Base-by-base conservation (phyloP, 495 filamentous ascomycete genomes). In the Eremomyces bilateralis region DNA sequence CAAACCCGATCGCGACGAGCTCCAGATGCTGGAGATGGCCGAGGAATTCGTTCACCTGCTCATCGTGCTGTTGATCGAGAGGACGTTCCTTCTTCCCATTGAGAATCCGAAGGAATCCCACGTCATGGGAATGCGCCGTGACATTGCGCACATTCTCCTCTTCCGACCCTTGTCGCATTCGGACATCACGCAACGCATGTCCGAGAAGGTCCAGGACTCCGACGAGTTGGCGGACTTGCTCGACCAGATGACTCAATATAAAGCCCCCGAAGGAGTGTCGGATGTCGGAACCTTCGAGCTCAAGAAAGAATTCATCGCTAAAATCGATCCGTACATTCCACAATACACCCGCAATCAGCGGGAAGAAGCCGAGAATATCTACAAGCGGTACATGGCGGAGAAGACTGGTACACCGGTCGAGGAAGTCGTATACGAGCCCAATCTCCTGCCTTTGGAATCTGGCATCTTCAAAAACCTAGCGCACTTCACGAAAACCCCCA, bases 311-410 rank as follows among this genome's bases (percentile, higher is more conserved):
- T 81, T 73, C 42, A 62, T 91, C 19, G 75, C 78, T 35, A 64
- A 90, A 18, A 68, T 95, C 20, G 88, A 99, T 51, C 88, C 88
- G 3, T 99, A 94, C 48, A 80, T 80, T 44, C 74, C 82, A 11
- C 80, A 94, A 43, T 99, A 88, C 56, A 83, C 69, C 42, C 90
- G 92, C 53, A 95, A 95, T 50, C 90, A 95, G 52, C 76, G 88
- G 18, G 88, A 99, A 45, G 88, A 99, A 49, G 79, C 84, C 0
- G 88, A 99, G 57, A 74, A 63, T 36, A 76, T 79, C 13, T 93
- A 83, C 53, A 77, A 71, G 37, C 74, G 73, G 34, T 76, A 80
- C 64, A 69, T 84, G 58, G 76, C 81, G 5, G 85, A 90, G 57
- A 79, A 77, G 57, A 82, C 76, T 0, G 84, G 88, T 1, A 78